Percentiles rank a stretch among this genome's conserved stretches.
These are phyloP conservation scores for Zalerion maritima DNA, from an alignment of 495 filamentous ascomycete genomes.

Conservation along the genomic window DNA sequence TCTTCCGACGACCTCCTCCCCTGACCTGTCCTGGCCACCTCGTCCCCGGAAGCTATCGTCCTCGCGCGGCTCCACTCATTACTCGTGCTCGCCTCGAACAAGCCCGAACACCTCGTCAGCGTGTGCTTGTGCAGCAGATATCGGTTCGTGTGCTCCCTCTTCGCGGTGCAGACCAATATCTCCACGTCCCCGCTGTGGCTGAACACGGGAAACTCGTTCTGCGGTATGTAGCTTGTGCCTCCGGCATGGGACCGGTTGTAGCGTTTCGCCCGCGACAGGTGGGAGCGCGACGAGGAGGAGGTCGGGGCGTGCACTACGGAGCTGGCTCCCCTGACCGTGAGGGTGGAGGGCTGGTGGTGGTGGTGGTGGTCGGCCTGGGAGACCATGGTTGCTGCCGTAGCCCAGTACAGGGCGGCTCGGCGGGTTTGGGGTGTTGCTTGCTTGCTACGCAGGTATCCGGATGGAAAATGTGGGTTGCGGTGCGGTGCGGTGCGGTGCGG, in stretches of 20 bases:
- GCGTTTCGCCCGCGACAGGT: conserved; percentile 48
- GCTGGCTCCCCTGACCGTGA: conserved; percentile 37
- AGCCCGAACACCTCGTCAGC: conserved; percentile 74
- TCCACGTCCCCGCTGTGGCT: conserved; percentile 83
- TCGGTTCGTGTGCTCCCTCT: conserved; percentile 57
- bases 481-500: no score
- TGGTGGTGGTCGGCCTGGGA: conserved; percentile 49
- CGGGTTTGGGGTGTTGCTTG: conserved; percentile 1
- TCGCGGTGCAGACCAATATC: conserved; percentile 54
- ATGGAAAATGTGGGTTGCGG: conserved; percentile 2
- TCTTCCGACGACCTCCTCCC: conserved; percentile 5
- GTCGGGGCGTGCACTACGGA: no score
- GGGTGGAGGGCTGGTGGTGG: conserved; percentile 33
- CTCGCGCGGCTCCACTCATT: conserved; percentile 49
- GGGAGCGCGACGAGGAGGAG: conserved; percentile 18
- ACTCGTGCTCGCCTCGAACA: conserved; percentile 81
- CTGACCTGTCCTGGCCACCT: conserved; percentile 20
- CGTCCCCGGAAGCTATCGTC: conserved; percentile 11
- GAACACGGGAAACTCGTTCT: conserved; percentile 88
- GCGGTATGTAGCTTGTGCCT: conserved; percentile 50
- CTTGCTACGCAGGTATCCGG: conserved; percentile 3
- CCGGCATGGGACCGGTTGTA: conserved; percentile 72
- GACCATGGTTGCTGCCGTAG: conserved; percentile 55
- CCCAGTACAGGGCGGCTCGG: conserved; percentile 5
- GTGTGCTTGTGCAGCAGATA: conserved; percentile 80